Base-by-base conservation (phyloP, 1,284 basidiomycete genomes). In the Psilocybe mexicana region DNA sequence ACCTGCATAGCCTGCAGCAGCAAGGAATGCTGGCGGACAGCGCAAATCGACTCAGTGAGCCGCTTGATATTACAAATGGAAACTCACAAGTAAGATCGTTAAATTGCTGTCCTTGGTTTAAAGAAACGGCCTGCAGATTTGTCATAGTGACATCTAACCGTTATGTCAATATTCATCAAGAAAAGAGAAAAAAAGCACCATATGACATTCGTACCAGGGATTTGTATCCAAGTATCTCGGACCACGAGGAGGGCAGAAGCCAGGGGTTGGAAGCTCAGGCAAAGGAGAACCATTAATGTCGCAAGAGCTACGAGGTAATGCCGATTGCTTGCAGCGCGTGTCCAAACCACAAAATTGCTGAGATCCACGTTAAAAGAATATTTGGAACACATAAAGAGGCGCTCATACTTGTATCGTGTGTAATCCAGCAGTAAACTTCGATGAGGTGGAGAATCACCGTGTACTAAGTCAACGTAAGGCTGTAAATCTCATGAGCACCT, bases 401-500 rank as follows among this genome's bases (percentile, higher is more conserved):
- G 49, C 23, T 65, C 74, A 18, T 56, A 80, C 79, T 79, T 80
- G 12, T 69, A 71, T n/a, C 79, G 73, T 1, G 80, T 82, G 59
- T 84, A 83, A 64, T 84, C 81, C 14, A 84, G 65, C 6, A 83
- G 65, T 10, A 83, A 69, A 67, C 78, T 79, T 8, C 75, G 74
- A 52, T 81, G 71, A 2, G 81, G 76, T 0, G 79, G 79, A 0
- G 81, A 77, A 57, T 82, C 76, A 0, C 82, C 81, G 49, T 80
- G 78, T 3, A 79, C 78, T 4, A 84, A 76, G 60, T 83, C 81
- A n/a, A 84, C 76, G 64, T 83, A 83, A 8, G 81, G 81, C 79
- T 82, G 44, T 1, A 52, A 44, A 28, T 12, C 5, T 24, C 5
- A 51, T 38, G 10, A 24, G 51, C 28, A 35, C 11, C 28, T 46